phyloP scores from a whole-genome alignment of 2,329 filamentous ascomycete species.

The Claviceps paspali region DNA sequence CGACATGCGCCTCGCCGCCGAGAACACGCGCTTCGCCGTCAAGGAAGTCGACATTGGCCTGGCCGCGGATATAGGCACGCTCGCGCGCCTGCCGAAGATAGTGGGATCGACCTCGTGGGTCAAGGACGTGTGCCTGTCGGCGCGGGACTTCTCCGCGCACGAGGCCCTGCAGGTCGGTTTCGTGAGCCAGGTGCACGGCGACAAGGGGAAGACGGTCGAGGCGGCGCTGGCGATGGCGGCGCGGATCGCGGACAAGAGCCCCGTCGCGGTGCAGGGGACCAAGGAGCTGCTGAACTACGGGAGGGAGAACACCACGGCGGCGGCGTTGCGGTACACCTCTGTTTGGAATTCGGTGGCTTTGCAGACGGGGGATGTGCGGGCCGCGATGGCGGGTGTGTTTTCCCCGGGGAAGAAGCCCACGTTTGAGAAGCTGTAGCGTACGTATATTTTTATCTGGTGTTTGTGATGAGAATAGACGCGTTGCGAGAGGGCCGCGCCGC shows the following conservation, averaged over 20 bases:
- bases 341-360: constrained; percentile 78
- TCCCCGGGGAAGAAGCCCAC: constrained; percentile 63
- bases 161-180: constrained; percentile 59
- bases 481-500: no score
- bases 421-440: constrained; percentile 63
- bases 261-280: constrained; percentile 73
- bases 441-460: no score
- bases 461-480: neutral
- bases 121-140: constrained; percentile 62
- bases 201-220: constrained; percentile 46
- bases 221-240: constrained; percentile 48
- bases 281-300: constrained; percentile 78
- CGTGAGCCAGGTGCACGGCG: constrained; percentile 48
- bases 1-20: constrained; percentile 53
- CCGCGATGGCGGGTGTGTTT: constrained; percentile 60
- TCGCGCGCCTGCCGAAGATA: constrained; percentile 57
- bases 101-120: constrained; percentile 61
- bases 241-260: constrained; percentile 64
- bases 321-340: constrained; percentile 69
- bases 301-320: constrained; percentile 60
- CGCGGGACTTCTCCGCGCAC: constrained; percentile 50
- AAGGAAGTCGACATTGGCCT: constrained; percentile 76
- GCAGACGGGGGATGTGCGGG: constrained; percentile 63
- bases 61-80: constrained; percentile 64
- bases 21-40: constrained; percentile 48